Conservation (phyloP, 2,329 filamentous ascomycete species). For the Aspergillus ustus region DNA sequence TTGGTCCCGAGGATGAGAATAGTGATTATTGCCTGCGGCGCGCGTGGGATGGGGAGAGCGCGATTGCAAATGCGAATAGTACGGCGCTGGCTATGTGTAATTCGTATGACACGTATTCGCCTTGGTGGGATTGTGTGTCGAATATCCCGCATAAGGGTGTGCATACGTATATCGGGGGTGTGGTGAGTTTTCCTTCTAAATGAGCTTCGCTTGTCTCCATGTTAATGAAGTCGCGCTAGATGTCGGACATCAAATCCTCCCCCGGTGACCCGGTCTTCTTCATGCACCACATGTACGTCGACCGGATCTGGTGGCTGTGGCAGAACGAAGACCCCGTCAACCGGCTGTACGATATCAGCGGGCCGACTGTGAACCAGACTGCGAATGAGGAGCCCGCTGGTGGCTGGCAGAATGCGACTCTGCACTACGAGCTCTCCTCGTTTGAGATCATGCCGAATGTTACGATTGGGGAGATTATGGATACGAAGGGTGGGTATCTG, state of each 20-base stretch:
- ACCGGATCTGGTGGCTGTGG: constrained; percentile 16
- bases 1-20: constrained; percentile 14
- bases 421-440: constrained; percentile 9
- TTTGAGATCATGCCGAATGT: constrained; percentile 11
- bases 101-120: constrained; percentile 11
- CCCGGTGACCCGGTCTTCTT: constrained; percentile 17
- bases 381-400: constrained; percentile 14
- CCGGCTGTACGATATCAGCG: constrained; percentile 16
- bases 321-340: constrained; percentile 12
- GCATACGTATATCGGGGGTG: constrained; percentile 17
- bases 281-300: constrained; percentile 18
- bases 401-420: constrained; percentile 14
- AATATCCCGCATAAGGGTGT: constrained; percentile 19
- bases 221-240: background rate
- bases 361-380: constrained; percentile 13
- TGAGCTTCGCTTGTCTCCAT: too few relatives aligned
- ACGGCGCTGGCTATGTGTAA: constrained; percentile 5
- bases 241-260: constrained; percentile 17
- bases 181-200: background rate
- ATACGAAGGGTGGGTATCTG: constrained; percentile 16
- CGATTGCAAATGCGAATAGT: constrained; percentile 8
- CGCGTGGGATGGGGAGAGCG: constrained; percentile 3
- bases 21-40: constrained; percentile 18
- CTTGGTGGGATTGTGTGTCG: constrained; percentile 17
- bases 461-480: constrained; percentile 17